Evolutionary conservation across 2,329 filamentous ascomycete species (phyloP), one percentile per base, ranked within the genome.

Genomic region (Calonectria multiphialidica): DNA sequence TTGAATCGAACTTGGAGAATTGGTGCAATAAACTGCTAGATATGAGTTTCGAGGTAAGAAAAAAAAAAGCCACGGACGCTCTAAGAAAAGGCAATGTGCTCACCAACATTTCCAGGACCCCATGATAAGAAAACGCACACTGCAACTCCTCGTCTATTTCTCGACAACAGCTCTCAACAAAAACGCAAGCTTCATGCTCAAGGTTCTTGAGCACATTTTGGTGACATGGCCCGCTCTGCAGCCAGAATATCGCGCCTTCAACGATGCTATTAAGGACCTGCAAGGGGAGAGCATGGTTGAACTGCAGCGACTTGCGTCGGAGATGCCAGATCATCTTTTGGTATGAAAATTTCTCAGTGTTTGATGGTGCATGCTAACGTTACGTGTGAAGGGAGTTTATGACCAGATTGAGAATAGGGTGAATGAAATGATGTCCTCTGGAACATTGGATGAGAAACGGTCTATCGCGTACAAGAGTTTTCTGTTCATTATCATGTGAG

Each of bases 241-340:
- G 68, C 92, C 93, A 2, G 90, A 93, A 53, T 90, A 93, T 78
- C 88, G 90, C 47, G 87, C 91, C 3, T 98, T 96, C 82, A 95
- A 94, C 16, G 97, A 98, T 75, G 93, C 96, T 1, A 94, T 98
- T 42, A 97, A 96, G 80, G 95, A 97, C 70, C 88, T 99, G 18
- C 95, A 98, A 81, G 91, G 90, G 4, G 91, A 97, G 79, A 94
- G 95, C 78, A 95, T 95, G 83, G 89, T 95, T 68, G 96, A 99
- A 82, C 88, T 98, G 71, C 95, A 98, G 79, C 91, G 96, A 69
- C 88, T 99, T 47, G 96, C 96, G 8, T 92, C 94, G 73, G 95
- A 95, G 78, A 98, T 98, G 89, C 93, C 97, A 0, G 94, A 98
- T 81, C 93, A 98, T 80, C 92, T 99, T 73, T 88, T 97, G 78